Evolutionary conservation across 2,329 filamentous ascomycete genomes (phyloP), one percentile per base, ranked within the genome.

Genomic region (Phaeophleospora eucalypticola): DNA sequence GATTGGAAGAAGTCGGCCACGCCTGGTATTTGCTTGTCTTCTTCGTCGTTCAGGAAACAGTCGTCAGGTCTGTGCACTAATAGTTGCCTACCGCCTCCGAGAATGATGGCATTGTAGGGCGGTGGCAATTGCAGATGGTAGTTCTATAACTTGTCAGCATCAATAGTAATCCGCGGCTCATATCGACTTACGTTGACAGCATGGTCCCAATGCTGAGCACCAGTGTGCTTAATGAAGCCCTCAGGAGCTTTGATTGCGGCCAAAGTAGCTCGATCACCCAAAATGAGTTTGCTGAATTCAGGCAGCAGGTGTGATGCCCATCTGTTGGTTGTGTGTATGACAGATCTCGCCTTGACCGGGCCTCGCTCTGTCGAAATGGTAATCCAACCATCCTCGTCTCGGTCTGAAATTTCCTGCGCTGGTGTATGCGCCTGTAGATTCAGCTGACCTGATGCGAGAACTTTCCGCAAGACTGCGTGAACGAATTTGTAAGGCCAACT

Each of bases 71-170:
- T 46, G 34, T 66, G 63, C 1, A 54, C 46, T 8, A 63, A 38
- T 34, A 62, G 52, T 16, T 57, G 50, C 35, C 58, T 57, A 1
- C 52, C 63, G 8, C 60, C 61, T 24, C 61, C 61, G 24, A 64
- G 43, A 7, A 62, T 58, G 46, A 66, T 58, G 12, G 60, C 53
- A 35, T 65, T 64, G 20, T 59, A 58, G 1, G 63, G 63, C 6
- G 62, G 52, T 3, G 63, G 62, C 8, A 64, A 48, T 49, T 66
- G 63, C 1, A 64, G 49, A 41, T 65, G 61, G 46, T 66, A 65
- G 46, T 66, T 65, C n/a, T n/a, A n/a, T n/a, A n/a, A n/a, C n/a
- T n/a, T 50, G 55, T 29, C 4, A 2, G 2, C 18, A 3, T 52
- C 15, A 43, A 18, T 32, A 40, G 46, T 33, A 18, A 20, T 34